phyloP scores from a whole-genome alignment of 2,329 filamentous ascomycete genomes.

The Alternaria arborescens region DNA sequence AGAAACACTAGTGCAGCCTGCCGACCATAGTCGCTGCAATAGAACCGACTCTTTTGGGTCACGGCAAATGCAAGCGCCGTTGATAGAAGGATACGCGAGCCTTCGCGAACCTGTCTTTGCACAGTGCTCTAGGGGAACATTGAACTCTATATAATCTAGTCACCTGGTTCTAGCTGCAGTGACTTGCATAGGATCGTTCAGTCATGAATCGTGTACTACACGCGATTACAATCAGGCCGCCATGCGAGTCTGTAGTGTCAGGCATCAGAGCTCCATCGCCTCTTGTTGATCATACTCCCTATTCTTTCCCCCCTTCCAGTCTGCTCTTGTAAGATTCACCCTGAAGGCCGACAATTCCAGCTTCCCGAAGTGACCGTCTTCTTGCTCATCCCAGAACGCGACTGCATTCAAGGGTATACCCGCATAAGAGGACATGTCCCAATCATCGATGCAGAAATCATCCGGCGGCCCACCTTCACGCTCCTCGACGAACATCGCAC shows the following conservation, averaged over 20 bases:
- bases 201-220: not conserved
- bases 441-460: slow-evolving; percentile 49
- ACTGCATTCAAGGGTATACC: slow-evolving; percentile 46
- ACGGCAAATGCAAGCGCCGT: not conserved
- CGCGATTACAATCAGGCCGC: not conserved
- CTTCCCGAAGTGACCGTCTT: slow-evolving; percentile 24
- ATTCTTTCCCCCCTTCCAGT: not conserved
- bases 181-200: not conserved
- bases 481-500: slow-evolving; percentile 31
- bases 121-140: not conserved
- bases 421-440: slow-evolving; percentile 45
- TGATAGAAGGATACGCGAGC: not conserved
- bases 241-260: not conserved
- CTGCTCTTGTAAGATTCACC: slow-evolving; percentile 32
- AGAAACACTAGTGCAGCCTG: not conserved
- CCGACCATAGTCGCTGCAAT: not conserved
- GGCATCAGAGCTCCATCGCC: slow-evolving; percentile 17
- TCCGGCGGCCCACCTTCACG: slow-evolving; percentile 26
- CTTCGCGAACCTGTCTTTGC: not conserved
- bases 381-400: slow-evolving; percentile 46
- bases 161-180: not conserved
- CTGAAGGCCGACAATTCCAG: slow-evolving; percentile 48
- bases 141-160: not conserved
- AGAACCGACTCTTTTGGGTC: not conserved
- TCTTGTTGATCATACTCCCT: slow-evolving; percentile 4